A percentile compares a stretch with the other conserved stretches of the same genome.
phyloP scores from a whole-genome alignment of 2,329 filamentous ascomycete species.

The Microcera coccophila region DNA sequence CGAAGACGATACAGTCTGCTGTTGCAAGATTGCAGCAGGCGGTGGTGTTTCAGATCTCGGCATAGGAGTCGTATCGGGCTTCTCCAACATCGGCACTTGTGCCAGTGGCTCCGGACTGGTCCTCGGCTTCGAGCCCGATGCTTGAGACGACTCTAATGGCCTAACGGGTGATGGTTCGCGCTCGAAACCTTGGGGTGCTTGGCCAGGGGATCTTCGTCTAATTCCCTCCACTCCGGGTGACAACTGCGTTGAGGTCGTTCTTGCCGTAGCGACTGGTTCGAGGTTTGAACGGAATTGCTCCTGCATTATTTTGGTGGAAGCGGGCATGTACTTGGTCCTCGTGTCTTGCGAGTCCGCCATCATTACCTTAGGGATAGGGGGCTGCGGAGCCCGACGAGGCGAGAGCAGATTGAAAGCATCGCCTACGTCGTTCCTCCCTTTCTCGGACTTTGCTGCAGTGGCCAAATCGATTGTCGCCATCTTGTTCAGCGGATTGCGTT shows the following conservation, averaged over 20 bases:
- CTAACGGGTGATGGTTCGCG: background rate
- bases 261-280: conserved; percentile 31
- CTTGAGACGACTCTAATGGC: background rate
- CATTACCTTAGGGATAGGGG: conserved; percentile 35
- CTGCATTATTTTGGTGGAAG: conserved; percentile 1
- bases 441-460: conserved; percentile 46
- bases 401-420: conserved; percentile 32
- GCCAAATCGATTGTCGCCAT: conserved; percentile 49
- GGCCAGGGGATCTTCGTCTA: conserved; percentile 49
- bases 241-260: conserved; percentile 45
- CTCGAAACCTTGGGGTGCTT: conserved; percentile 17
- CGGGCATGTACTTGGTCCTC: conserved; percentile 37
- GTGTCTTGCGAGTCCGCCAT: conserved; percentile 34
- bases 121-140: background rate
- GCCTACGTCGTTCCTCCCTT: conserved; percentile 37
- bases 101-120: background rate
- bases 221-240: conserved; percentile 50
- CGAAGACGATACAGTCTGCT: too few relatives aligned
- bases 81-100: background rate
- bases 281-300: conserved; percentile 5
- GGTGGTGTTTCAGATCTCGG: background rate
- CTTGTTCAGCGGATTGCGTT: conserved; percentile 40
- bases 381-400: conserved; percentile 35
- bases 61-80: background rate
- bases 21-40: background rate